A percentile compares a stretch with the other conserved stretches of the same genome.
These are phyloP conservation scores for Xylaria sp. DNA, from an alignment of 2,329 filamentous ascomycete species.

Conservation along the genomic window DNA sequence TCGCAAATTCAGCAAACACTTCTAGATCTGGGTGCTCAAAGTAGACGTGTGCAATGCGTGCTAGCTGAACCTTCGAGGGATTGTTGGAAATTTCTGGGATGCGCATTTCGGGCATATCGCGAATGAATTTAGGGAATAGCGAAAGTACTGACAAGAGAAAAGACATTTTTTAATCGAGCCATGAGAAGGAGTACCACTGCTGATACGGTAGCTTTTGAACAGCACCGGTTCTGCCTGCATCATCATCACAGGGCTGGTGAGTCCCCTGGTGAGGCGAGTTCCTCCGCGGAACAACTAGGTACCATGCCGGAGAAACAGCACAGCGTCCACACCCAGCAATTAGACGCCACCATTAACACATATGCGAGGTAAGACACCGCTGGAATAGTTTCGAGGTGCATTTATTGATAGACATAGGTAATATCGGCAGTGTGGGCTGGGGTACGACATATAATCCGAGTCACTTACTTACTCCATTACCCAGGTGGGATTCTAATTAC, in stretches of 20 bases:
- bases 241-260: not conserved
- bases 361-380: not conserved
- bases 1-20: conserved; percentile 42
- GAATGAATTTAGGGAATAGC: conserved; percentile 27
- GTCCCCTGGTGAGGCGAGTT: conserved; percentile 23
- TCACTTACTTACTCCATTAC: not conserved
- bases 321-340: not conserved
- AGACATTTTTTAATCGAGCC: conserved; percentile 17
- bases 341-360: not conserved
- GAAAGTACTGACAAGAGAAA: conserved; percentile 25
- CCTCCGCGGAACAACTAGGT: conserved; percentile 41
- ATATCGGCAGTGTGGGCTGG: not conserved
- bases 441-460: not conserved
- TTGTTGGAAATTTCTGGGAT: conserved; percentile 39
- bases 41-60: conserved; percentile 40
- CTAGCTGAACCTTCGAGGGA: conserved; percentile 41
- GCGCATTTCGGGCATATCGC: conserved; percentile 39
- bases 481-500: not conserved
- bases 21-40: conserved; percentile 47
- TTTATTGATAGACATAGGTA: not conserved
- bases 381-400: not conserved
- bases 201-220: conserved; percentile 22
- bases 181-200: not conserved
- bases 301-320: conserved; percentile 21
- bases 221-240: not conserved